Evolutionary conservation across 108 stramenopile species (phyloP).

Genomic region (Cyclotella baltica): DNA sequence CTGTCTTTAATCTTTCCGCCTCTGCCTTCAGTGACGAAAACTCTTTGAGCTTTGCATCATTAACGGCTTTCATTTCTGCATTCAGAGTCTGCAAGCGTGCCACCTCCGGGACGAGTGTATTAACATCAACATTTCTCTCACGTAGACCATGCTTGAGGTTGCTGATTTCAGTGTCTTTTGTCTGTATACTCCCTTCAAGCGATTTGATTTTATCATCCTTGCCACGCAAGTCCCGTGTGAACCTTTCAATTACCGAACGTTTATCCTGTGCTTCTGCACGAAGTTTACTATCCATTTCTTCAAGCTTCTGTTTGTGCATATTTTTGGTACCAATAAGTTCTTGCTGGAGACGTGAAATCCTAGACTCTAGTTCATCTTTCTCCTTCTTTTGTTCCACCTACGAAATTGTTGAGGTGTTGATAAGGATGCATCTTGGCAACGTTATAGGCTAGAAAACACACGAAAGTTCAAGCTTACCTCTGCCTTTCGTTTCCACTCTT

Average conservation of each 20-base stretch:
- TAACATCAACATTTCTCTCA: constrained; percentile 40
- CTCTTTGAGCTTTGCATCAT: constrained; percentile 25
- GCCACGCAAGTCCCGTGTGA: constrained; percentile 9
- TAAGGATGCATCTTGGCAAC: no score
- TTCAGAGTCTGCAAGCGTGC: constrained; percentile 43
- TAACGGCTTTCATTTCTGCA: constrained; percentile 34
- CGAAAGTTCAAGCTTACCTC: constrained; percentile 5
- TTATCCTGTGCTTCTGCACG: constrained; percentile 12
- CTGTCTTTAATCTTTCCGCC: constrained; percentile 34
- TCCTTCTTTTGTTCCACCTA: constrained; percentile 14
- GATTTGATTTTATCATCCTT: constrained; percentile 17
- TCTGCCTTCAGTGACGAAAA: constrained; percentile 34
- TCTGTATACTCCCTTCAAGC: constrained; percentile 21
- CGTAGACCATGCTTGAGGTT: constrained; percentile 31
- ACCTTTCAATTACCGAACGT: constrained; percentile 3
- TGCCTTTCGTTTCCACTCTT: constrained; percentile 45
- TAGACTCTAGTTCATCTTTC: constrained; percentile 9
- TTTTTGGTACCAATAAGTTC: constrained; percentile 9
- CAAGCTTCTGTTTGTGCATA: constrained; percentile 5
- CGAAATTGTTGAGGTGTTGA: no score
- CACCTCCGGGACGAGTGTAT: constrained; percentile 49
- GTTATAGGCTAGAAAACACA: background rate
- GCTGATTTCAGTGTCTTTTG: constrained; percentile 32
- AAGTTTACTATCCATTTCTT: constrained; percentile 9
- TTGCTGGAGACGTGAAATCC: constrained; percentile 11